Evolutionary conservation across 192 early-diverging fungal species (phyloP).

Genomic region (Jimgerdemannia lactiflua): DNA sequence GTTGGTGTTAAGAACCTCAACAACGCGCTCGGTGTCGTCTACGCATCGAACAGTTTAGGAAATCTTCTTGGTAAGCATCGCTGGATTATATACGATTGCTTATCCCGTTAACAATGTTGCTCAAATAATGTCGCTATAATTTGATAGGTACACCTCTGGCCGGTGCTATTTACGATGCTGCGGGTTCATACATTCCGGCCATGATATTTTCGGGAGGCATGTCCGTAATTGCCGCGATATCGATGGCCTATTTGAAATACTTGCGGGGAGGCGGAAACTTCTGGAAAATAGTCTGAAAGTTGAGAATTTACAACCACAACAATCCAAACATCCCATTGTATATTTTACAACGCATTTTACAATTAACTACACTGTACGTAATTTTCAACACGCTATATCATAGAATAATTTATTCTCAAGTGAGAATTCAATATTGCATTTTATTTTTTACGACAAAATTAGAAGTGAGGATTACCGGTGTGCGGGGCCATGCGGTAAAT

Average conservation of each 20-base stretch:
- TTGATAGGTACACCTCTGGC: conserved; percentile 25
- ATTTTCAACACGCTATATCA: too few relatives aligned
- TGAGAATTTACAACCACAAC: too few relatives aligned
- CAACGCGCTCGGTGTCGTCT: conserved; percentile 36
- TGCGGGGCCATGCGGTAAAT: too few relatives aligned
- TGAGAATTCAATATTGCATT: too few relatives aligned
- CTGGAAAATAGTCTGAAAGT: neutral
- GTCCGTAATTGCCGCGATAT: conserved; percentile 18
- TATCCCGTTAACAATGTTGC: conserved; percentile 14
- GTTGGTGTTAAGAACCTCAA: conserved; percentile 48
- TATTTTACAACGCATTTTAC: too few relatives aligned
- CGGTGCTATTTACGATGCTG: conserved; percentile 15
- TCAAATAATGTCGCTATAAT: conserved; percentile 28
- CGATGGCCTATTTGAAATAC: conserved; percentile 25
- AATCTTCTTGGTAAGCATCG: conserved; percentile 23
- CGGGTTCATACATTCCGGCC: conserved; percentile 23
- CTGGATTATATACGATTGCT: neutral
- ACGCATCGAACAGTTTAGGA: conserved; percentile 34
- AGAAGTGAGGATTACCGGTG: too few relatives aligned
- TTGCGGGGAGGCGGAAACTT: conserved; percentile 18
- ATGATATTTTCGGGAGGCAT: conserved; percentile 35
- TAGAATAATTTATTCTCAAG: too few relatives aligned
- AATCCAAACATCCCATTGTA: too few relatives aligned
- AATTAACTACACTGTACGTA: too few relatives aligned
- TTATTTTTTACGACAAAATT: too few relatives aligned